These are phyloP conservation scores for Colletotrichum tabaci DNA, from an alignment of 2,329 filamentous ascomycete genomes.

Conservation along the genomic window DNA sequence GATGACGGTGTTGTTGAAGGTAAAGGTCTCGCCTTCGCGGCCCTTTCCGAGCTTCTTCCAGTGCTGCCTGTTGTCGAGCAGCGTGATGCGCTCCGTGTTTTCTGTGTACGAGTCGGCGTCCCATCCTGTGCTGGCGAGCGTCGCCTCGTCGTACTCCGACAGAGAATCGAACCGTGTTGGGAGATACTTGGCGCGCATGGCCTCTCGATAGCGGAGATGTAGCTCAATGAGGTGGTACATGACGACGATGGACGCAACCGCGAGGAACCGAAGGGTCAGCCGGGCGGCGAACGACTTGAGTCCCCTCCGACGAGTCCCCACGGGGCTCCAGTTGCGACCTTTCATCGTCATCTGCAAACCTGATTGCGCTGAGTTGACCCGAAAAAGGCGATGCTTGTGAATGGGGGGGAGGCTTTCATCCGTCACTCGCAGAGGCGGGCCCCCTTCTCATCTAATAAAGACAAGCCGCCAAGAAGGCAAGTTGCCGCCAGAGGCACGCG, in stretches of 20 bases:
- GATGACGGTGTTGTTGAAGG: slow-evolving; percentile 48
- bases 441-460: slow-evolving; percentile 28
- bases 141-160: slow-evolving; percentile 19
- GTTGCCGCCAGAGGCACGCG: slow-evolving; percentile 1
- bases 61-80: slow-evolving; percentile 44
- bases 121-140: slow-evolving; percentile 21
- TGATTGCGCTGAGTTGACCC: too few species aligned
- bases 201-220: slow-evolving; percentile 34
- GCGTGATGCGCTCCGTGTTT: slow-evolving; percentile 14
- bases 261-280: slow-evolving; percentile 24
- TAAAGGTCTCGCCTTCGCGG: slow-evolving; percentile 51
- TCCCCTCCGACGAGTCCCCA: slow-evolving; percentile 25
- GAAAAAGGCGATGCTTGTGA: neutral
- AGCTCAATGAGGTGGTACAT: slow-evolving; percentile 34
- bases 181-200: slow-evolving; percentile 39
- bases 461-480: slow-evolving; percentile 16
- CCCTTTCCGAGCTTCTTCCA: slow-evolving; percentile 50
- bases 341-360: slow-evolving; percentile 20
- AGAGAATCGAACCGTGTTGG: slow-evolving; percentile 32
- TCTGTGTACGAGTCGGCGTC: neutral
- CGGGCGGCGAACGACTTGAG: slow-evolving; percentile 13
- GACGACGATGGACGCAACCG: slow-evolving; percentile 23
- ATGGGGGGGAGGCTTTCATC: neutral
- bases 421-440: neutral
- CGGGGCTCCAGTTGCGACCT: slow-evolving; percentile 36